Conservation (phyloP, 2,329 filamentous ascomycete species). For the Leptosphaerulina australis region DNA sequence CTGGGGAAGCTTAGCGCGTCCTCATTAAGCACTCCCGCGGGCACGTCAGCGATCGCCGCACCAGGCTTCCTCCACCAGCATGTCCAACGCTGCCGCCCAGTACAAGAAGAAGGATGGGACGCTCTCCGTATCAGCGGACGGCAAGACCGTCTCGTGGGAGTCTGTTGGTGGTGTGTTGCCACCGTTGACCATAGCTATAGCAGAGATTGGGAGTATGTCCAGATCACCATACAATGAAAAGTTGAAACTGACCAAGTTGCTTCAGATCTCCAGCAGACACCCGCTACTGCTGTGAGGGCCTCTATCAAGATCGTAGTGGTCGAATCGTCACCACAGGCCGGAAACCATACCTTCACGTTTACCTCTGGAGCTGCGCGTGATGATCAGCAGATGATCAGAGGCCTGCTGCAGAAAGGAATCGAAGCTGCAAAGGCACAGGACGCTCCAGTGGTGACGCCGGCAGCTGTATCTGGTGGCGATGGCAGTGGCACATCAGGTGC, state of each 20-base stretch:
- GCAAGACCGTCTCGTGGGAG: constrained; percentile 79
- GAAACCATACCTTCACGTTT: constrained; percentile 86
- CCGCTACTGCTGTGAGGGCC: constrained; percentile 83
- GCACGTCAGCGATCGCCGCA: constrained; percentile 12
- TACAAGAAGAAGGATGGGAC: constrained; percentile 98
- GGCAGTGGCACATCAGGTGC: constrained; percentile 61
- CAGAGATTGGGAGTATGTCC: constrained; percentile 78
- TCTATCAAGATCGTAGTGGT: constrained; percentile 92
- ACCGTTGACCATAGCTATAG: constrained; percentile 71
- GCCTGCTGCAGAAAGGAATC: constrained; percentile 78
- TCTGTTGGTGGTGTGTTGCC: constrained; percentile 68
- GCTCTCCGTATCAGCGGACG: constrained; percentile 75
- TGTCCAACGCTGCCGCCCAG: constrained; percentile 51
- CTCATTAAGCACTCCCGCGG: constrained; percentile 16
- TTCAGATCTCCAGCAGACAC: constrained; percentile 90
- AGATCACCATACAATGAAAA: constrained; percentile 6
- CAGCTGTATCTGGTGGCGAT: constrained; percentile 26
- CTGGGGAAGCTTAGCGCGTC: constrained; percentile 24
- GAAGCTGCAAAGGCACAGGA: constrained; percentile 65
- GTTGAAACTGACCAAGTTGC: constrained; percentile 14
- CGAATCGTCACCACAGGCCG: constrained; percentile 63
- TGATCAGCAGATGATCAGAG: constrained; percentile 86
- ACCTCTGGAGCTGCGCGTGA: constrained; percentile 78
- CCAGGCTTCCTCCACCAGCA: constrained; percentile 32
- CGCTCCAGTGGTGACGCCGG: constrained; percentile 45